Evolutionary conservation across 2,329 filamentous ascomycete species (phyloP).

Genomic region (Calonectria multiphialidica): DNA sequence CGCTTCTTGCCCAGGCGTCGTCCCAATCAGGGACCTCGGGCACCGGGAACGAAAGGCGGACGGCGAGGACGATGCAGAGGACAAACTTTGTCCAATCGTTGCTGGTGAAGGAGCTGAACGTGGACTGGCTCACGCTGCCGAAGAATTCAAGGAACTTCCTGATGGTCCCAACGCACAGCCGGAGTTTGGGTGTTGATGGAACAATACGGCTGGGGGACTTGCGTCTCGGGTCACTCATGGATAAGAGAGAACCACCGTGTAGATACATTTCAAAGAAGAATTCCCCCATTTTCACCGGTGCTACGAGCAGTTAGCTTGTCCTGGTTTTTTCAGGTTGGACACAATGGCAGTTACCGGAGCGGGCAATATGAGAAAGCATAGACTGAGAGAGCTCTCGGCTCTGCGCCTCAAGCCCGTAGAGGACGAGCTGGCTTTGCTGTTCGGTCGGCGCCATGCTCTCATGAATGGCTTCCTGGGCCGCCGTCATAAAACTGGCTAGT

Average conservation of each 20-base stretch:
- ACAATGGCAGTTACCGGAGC: conserved; percentile 26
- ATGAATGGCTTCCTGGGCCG: conserved; percentile 50
- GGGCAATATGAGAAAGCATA: conserved; percentile 51
- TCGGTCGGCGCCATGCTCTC: conserved; percentile 45
- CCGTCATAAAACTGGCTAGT: conserved; percentile 54
- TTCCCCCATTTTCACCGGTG: conserved; percentile 45
- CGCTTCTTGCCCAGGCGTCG: conserved; percentile 52
- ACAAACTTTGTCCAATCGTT: conserved; percentile 60
- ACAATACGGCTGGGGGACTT: conserved; percentile 22
- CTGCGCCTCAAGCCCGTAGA: conserved; percentile 62
- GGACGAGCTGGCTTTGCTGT: conserved; percentile 58
- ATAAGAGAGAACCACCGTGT: conserved; percentile 52
- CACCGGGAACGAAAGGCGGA: conserved; percentile 61
- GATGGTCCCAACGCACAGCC: conserved; percentile 40
- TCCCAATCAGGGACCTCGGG: conserved; percentile 51
- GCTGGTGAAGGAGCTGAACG: conserved; percentile 53
- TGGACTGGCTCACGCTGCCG: conserved; percentile 42
- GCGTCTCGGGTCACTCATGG: conserved; percentile 20
- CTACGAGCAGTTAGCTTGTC: conserved; percentile 39
- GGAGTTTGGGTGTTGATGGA: conserved; percentile 36
- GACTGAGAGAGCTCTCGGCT: conserved; percentile 52
- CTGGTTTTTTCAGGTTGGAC: too few relatives aligned
- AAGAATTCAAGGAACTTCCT: conserved; percentile 50
- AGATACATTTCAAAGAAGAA: conserved; percentile 55
- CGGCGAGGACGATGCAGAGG: conserved; percentile 53